Conservation (phyloP, 2,329 filamentous ascomycete species). For the Colletotrichum simmondsii region DNA sequence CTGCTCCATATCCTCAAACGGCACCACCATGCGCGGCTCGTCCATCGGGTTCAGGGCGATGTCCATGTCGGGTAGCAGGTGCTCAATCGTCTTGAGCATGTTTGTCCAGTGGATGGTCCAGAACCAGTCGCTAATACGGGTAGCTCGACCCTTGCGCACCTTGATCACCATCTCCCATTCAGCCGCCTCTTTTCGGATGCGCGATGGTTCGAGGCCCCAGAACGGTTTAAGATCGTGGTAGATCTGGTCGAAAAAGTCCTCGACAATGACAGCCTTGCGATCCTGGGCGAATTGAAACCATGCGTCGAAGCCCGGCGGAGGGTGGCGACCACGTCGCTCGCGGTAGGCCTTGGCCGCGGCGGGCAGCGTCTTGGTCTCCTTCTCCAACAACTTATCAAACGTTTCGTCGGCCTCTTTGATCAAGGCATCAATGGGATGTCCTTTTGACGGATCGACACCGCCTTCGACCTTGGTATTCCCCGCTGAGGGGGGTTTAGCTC, state of each 20-base stretch:
- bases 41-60: conserved; percentile 75
- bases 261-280: conserved; percentile 54
- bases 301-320: conserved; percentile 59
- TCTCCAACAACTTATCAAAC: conserved; percentile 51
- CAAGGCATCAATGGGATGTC: conserved; percentile 58
- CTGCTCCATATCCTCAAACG: conserved; percentile 69
- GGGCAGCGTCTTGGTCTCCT: conserved; percentile 53
- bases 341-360: conserved; percentile 58
- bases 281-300: conserved; percentile 58
- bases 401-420: conserved; percentile 51
- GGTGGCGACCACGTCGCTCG: conserved; percentile 57
- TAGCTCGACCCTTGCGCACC: conserved; percentile 63
- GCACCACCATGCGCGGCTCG: conserved; percentile 71
- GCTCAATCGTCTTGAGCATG: conserved; percentile 63
- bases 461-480: neutral
- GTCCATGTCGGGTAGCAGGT: conserved; percentile 73
- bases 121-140: conserved; percentile 64
- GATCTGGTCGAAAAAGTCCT: conserved; percentile 64
- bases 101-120: conserved; percentile 68
- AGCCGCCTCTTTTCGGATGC: conserved; percentile 62
- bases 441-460: conserved; percentile 29
- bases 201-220: conserved; percentile 61
- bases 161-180: conserved; percentile 72
- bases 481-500: neutral
- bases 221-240: conserved; percentile 64